Conservation (phyloP, 2,329 filamentous ascomycete genomes). For the Talaromyces funiculosus region DNA sequence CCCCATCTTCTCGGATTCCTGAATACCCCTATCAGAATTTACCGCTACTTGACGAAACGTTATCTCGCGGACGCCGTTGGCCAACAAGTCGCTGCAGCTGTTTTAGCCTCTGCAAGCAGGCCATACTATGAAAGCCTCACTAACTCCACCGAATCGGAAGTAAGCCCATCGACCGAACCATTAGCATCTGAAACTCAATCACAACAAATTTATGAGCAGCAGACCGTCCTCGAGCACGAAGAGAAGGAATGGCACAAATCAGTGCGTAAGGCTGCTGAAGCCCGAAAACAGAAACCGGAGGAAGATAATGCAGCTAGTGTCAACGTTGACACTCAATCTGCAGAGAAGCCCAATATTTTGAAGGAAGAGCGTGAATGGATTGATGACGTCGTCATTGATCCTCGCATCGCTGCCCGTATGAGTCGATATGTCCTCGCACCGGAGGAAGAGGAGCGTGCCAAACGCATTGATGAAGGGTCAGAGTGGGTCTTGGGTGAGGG, state of each 20-base stretch:
- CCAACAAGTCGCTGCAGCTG: slow-evolving; percentile 77
- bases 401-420: slow-evolving; percentile 73
- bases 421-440: slow-evolving; percentile 64
- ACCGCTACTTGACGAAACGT: slow-evolving; percentile 78
- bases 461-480: slow-evolving; percentile 57
- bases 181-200: not conserved
- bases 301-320: slow-evolving; percentile 24
- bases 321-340: not conserved
- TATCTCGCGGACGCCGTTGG: slow-evolving; percentile 82
- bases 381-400: slow-evolving; percentile 67
- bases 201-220: slow-evolving; percentile 54
- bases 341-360: not conserved
- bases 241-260: slow-evolving; percentile 80
- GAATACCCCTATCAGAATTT: slow-evolving; percentile 79
- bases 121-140: slow-evolving; percentile 33
- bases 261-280: slow-evolving; percentile 50
- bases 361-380: slow-evolving; percentile 66
- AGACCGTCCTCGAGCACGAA: slow-evolving; percentile 61
- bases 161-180: not conserved
- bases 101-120: slow-evolving; percentile 51
- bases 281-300: slow-evolving; percentile 13
- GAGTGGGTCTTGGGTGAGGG: slow-evolving; percentile 64
- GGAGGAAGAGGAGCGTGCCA: slow-evolving; percentile 64
- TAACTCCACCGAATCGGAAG: slow-evolving; percentile 15
- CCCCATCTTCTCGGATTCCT: slow-evolving; percentile 90